These are phyloP conservation scores for Suillus variegatus DNA, from an alignment of 768 basidiomycete genomes.

Conservation along the genomic window DNA sequence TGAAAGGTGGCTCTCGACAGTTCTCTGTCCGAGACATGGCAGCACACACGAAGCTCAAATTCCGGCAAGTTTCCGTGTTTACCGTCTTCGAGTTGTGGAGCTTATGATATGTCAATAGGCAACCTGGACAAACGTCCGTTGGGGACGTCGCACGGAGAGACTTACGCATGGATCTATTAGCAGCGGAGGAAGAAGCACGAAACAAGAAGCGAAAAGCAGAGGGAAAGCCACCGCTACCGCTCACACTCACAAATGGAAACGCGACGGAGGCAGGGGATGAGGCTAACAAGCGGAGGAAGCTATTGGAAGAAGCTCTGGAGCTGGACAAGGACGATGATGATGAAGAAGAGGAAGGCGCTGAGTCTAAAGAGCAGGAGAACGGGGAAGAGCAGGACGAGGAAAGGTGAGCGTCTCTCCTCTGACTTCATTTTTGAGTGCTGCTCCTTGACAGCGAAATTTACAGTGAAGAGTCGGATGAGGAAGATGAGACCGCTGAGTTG, in stretches of 20 bases:
- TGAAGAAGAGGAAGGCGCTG: slow-evolving; percentile 45
- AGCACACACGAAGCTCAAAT: slow-evolving; percentile 96
- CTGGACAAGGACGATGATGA: slow-evolving; percentile 91
- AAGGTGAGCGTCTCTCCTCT: slow-evolving; percentile 37
- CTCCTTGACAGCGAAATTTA: not conserved
- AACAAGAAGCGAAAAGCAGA: slow-evolving; percentile 94
- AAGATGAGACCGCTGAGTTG: slow-evolving; percentile 92
- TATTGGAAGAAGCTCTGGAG: slow-evolving; percentile 84
- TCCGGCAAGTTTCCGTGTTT: slow-evolving; percentile 49
- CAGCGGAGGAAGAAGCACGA: slow-evolving; percentile 83
- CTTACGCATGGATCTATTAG: slow-evolving; percentile 77
- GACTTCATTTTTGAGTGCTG: not conserved
- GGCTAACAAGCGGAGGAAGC: slow-evolving; percentile 78
- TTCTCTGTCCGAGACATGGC: slow-evolving; percentile 95
- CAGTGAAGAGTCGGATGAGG: slow-evolving; percentile 64
- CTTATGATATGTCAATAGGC: slow-evolving; percentile 41
- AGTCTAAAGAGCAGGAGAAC: slow-evolving; percentile 34
- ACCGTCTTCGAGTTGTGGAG: not conserved
- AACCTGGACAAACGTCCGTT: slow-evolving; percentile 86
- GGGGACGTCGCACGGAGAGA: slow-evolving; percentile 79
- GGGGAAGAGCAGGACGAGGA: slow-evolving; percentile 45
- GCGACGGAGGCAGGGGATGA: slow-evolving; percentile 50
- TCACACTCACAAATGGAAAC: slow-evolving; percentile 40
- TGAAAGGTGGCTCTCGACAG: slow-evolving; percentile 89
- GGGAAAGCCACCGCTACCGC: slow-evolving; percentile 49